phyloP scores from a whole-genome alignment of 2,329 filamentous ascomycete genomes.

The Aspergillus fijiensis region DNA sequence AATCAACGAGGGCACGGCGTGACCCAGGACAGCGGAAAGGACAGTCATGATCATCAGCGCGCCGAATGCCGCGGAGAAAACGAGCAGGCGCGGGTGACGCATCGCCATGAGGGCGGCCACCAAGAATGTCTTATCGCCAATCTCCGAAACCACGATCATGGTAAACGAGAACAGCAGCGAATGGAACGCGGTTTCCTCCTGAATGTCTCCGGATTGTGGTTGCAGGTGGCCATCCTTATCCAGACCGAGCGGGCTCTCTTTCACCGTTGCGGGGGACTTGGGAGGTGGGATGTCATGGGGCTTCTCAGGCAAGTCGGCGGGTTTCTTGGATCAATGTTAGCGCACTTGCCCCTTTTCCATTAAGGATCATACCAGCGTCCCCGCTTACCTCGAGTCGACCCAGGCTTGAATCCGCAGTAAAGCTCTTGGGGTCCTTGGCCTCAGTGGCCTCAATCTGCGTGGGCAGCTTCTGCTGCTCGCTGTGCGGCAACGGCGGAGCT shows the following conservation, averaged over 20 bases:
- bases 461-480: conserved; percentile 69
- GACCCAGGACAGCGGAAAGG: conserved; percentile 86
- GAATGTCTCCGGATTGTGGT: conserved; percentile 32
- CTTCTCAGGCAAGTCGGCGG: conserved; percentile 73
- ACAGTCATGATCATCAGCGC: conserved; percentile 93
- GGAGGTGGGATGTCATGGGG: conserved; percentile 71
- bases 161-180: conserved; percentile 89
- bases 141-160: conserved; percentile 96
- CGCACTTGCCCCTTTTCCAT: neutral
- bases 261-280: conserved; percentile 54
- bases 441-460: conserved; percentile 34
- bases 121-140: conserved; percentile 98
- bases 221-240: conserved; percentile 36
- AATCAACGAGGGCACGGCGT: conserved; percentile 85
- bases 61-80: conserved; percentile 92
- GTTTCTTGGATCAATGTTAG: conserved; percentile 60
- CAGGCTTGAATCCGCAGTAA: conserved; percentile 45
- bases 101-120: conserved; percentile 98
- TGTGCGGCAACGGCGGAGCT: conserved; percentile 75
- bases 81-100: conserved; percentile 90
- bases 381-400: conserved; percentile 55
- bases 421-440: conserved; percentile 41
- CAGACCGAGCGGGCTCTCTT: conserved; percentile 33
- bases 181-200: conserved; percentile 58
- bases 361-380: neutral